Evolutionary conservation across 805 yeast genomes (phyloP).

Genomic region (Yamadazyma sp.): DNA sequence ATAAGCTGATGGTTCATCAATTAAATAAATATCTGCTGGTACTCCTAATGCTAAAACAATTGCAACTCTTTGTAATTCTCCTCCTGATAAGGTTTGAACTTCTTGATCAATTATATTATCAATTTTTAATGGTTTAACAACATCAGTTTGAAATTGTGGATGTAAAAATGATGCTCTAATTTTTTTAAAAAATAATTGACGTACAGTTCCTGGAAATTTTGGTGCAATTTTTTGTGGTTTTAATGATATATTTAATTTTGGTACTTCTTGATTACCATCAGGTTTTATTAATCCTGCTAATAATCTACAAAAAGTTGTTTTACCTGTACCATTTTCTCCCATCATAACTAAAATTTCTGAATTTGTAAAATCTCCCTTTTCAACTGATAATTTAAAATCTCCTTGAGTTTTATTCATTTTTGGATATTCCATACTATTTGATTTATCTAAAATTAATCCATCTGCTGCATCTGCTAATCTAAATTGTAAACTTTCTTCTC

Average conservation of each 20-base stretch:
- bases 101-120: constrained; percentile 96
- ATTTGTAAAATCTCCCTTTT: constrained; percentile 88
- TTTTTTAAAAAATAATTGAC: constrained; percentile 95
- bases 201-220: constrained; percentile 96
- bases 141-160: constrained; percentile 98
- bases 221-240: constrained; percentile 99
- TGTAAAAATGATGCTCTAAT: constrained; percentile 90
- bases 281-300: constrained; percentile 92
- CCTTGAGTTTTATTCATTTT: constrained; percentile 89
- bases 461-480: constrained; percentile 89
- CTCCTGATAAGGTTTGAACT: constrained; percentile 97
- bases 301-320: constrained; percentile 93
- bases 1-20: constrained; percentile 99
- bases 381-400: constrained; percentile 82
- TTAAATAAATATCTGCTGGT: constrained; percentile 92
- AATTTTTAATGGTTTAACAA: constrained; percentile 88
- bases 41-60: constrained; percentile 92
- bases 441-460: constrained; percentile 68
- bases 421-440: constrained; percentile 76
- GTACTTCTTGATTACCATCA: constrained; percentile 75
- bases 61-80: constrained; percentile 99
- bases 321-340: constrained; percentile 99
- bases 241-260: constrained; percentile 91
- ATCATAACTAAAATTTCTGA: constrained; percentile 97
- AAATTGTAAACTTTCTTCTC: constrained; percentile 93